Evolutionary conservation across 2,329 filamentous ascomycete species (phyloP).

Genomic region (Paecilomyces niveus): DNA sequence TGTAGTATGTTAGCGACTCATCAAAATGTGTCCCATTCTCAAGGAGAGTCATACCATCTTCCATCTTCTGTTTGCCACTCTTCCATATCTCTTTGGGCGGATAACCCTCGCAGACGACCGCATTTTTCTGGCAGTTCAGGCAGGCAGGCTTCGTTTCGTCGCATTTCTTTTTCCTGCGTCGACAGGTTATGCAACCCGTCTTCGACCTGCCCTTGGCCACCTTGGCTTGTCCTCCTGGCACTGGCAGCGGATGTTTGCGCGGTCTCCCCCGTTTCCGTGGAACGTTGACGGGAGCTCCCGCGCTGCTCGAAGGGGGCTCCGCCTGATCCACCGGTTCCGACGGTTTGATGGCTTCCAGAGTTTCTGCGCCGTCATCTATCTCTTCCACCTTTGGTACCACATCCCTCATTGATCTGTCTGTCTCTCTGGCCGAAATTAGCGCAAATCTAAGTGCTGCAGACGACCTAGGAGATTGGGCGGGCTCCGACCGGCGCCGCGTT

Average conservation of each 20-base stretch:
- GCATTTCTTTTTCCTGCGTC: conserved; percentile 56
- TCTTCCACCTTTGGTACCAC: conserved; percentile 51
- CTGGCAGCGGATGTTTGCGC: conserved; percentile 66
- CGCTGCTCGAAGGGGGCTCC: conserved; percentile 5
- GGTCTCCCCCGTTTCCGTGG: conserved; percentile 68
- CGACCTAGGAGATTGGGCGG: conserved; percentile 10
- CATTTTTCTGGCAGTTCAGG: conserved; percentile 88
- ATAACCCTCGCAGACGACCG: conserved; percentile 85
- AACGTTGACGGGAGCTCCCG: conserved; percentile 26
- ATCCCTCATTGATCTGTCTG: conserved; percentile 21
- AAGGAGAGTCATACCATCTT: conserved; percentile 46
- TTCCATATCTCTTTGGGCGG: conserved; percentile 82
- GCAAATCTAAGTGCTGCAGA: conserved; percentile 17
- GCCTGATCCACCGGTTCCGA: conserved; percentile 18
- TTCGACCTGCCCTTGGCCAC: conserved; percentile 65
- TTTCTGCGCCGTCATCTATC: conserved; percentile 39
- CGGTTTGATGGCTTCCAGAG: conserved; percentile 24
- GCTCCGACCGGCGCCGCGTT: conserved; percentile 8
- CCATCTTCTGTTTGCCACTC: conserved; percentile 69
- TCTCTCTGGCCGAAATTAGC: conserved; percentile 14
- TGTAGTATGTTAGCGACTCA: conserved; percentile 5
- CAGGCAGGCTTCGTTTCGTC: conserved; percentile 32
- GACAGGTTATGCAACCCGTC: conserved; percentile 52
- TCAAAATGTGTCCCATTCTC: neutral
- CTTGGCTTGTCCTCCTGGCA: conserved; percentile 57